Base-by-base conservation (phyloP, 306 rosid species). In the Astragalus membranaceus region DNA sequence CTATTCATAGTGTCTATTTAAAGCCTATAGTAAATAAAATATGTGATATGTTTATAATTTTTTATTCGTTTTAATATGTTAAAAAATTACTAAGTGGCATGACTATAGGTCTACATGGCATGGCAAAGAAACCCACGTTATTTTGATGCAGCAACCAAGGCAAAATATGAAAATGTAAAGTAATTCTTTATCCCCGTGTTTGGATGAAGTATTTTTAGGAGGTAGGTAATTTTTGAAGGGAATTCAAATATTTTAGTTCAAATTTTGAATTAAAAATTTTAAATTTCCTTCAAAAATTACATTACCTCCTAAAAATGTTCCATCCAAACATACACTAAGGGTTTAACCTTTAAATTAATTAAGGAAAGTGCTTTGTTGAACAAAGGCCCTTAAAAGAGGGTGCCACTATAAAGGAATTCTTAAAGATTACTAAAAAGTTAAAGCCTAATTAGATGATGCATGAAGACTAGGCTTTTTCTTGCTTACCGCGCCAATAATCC, bases 291-390 rank as follows among this genome's bases (percentile, higher is more conserved):
- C n/a, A n/a, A n/a, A n/a, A n/a, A n/a, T n/a, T n/a, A n/a, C n/a
- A n/a, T n/a, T n/a, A n/a, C n/a, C n/a, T n/a, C n/a, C n/a, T n/a
- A n/a, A n/a, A n/a, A n/a, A n/a, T n/a, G n/a, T n/a, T n/a, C n/a
- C n/a, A n/a, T n/a, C n/a, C n/a, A n/a, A n/a, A n/a, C n/a, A n/a
- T n/a, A n/a, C n/a, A n/a, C n/a, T n/a, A 66, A 56, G 1, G 47
- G 66, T 33, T 12, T 47, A 32, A 47, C 56, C 60, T 72, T 83
- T 74, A 81, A 58, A 67, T 61, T 80, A 58, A 67, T 61, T 80
- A 75, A 57, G 81, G 73, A 75, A 79, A 67, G 55, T 72, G 79
- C 75, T 83, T 83, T 79, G 81, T 51, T 72, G 75, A 79, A 75
- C 83, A 78, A 43, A 75, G 82, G 78, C 64, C 70, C 83, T 76